Conservation (phyloP, 768 basidiomycete genomes). For the Boletus reticuloceps region DNA sequence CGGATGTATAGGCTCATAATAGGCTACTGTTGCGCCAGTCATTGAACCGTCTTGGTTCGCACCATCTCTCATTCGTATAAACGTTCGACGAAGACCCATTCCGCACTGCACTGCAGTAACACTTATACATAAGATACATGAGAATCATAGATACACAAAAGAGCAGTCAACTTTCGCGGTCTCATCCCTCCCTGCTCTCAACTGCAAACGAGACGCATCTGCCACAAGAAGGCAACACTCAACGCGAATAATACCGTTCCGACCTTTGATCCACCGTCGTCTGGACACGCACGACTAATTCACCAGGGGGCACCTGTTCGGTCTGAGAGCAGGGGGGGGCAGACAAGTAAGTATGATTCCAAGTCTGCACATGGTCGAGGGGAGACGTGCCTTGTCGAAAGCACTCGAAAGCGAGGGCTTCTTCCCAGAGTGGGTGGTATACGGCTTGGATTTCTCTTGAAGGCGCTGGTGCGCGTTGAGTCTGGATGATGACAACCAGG, state of each 20-base stretch:
- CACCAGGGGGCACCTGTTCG: background rate
- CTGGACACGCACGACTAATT: slow-evolving; percentile 10
- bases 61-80: too few species aligned
- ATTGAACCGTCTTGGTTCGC: too few species aligned
- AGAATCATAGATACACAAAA: background rate
- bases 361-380: background rate
- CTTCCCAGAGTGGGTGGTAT: background rate
- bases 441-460: slow-evolving; percentile 17
- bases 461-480: slow-evolving; percentile 45
- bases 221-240: too few species aligned
- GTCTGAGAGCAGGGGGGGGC: too few species aligned
- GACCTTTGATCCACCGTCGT: slow-evolving; percentile 10
- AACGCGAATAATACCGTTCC: background rate
- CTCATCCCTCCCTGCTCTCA: background rate
- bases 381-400: slow-evolving; percentile 3
- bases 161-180: background rate
- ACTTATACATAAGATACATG: background rate
- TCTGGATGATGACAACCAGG: slow-evolving; percentile 17
- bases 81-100: too few species aligned
- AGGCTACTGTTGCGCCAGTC: too few species aligned
- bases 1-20: too few species aligned
- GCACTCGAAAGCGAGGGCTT: background rate
- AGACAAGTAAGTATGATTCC: background rate
- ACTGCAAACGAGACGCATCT: too few species aligned
- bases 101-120: background rate